Conservation (phyloP, 805 yeast genomes). For the Saccharomycopsis guyanensis region DNA sequence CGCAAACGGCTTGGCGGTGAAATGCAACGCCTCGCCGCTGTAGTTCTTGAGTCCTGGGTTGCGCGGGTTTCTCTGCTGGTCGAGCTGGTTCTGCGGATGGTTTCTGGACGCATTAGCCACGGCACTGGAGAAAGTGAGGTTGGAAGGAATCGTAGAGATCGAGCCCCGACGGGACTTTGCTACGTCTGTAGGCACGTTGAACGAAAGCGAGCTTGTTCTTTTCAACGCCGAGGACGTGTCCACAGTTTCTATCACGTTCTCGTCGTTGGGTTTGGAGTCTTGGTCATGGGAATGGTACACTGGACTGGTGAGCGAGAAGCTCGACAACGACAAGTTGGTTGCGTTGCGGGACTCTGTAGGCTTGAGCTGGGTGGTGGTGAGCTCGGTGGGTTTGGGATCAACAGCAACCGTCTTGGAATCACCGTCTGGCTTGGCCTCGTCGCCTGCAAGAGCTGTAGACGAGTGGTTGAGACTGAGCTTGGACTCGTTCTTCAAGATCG, state of each 20-base stretch:
- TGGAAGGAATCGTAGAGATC: slow-evolving; percentile 45
- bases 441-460: neutral
- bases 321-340: neutral
- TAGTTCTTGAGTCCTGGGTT: neutral
- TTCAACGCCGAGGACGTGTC: neutral
- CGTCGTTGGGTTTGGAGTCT: neutral
- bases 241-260: neutral
- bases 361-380: neutral
- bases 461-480: neutral
- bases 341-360: neutral
- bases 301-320: neutral
- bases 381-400: neutral
- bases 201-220: slow-evolving; percentile 32
- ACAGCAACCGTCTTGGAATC: neutral
- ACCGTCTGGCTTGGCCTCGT: neutral
- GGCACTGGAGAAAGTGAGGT: slow-evolving; percentile 27
- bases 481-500: slow-evolving; percentile 17
- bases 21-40: slow-evolving; percentile 3
- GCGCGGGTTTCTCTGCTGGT: slow-evolving; percentile 10
- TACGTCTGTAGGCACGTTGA: slow-evolving; percentile 36
- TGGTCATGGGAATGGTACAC: no score
- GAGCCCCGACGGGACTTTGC: slow-evolving; percentile 49
- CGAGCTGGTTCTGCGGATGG: slow-evolving; percentile 14
- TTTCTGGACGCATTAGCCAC: slow-evolving; percentile 8
- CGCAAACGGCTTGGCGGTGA: slow-evolving; percentile 1